Evolutionary conservation across 2,329 filamentous ascomycete species (phyloP), one percentile per base, ranked within the genome.

Genomic region (Lachnellula suecica): DNA sequence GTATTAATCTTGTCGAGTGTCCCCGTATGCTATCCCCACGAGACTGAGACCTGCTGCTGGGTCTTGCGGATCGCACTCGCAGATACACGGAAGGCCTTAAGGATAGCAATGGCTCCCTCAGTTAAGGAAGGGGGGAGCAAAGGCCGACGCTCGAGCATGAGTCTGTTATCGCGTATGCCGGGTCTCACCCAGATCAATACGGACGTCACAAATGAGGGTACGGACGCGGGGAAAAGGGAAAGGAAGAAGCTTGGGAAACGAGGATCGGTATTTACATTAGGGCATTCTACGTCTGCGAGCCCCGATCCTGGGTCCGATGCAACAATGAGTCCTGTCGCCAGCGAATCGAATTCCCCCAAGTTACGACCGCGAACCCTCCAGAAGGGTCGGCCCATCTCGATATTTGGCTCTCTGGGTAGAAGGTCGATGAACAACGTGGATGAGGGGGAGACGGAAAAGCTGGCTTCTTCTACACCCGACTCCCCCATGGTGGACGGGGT

Each of bases 361-460:
- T 8, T 60, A 15, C 62, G 63, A 37, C 59, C 62, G 22, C 57
- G 62, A 52, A 63, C 60, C 2, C 53, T 67, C 8, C 62, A 66
- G 45, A 69, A 68, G 46, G 59, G 53, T 11, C 56, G 65, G 35
- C 66, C 67, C 34, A 53, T 58, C 25, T 68, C 66, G 10, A 55
- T 68, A 23, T 68, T 69, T 54, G 67, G 67, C 4, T 67, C 66
- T 35, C 44, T 69, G 35, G 66, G 66, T 13, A 65, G 60, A 43
- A 65, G 54, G 46, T 67, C 67, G 4, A 56, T 63, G 40, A 58
- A 51, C 19, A 58, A 62, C 40, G 49, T 63, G 15, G 65, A 61
- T 5, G 64, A 65, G 42, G 59, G 52, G 22, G 62, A 63, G 23
- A 49, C 51, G 29, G 61, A 63, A 17, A 54, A 53, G 20, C 44